These are phyloP conservation scores for Sicyos edulis DNA, from an alignment of 306 rosid genomes.

Conservation along the genomic window DNA sequence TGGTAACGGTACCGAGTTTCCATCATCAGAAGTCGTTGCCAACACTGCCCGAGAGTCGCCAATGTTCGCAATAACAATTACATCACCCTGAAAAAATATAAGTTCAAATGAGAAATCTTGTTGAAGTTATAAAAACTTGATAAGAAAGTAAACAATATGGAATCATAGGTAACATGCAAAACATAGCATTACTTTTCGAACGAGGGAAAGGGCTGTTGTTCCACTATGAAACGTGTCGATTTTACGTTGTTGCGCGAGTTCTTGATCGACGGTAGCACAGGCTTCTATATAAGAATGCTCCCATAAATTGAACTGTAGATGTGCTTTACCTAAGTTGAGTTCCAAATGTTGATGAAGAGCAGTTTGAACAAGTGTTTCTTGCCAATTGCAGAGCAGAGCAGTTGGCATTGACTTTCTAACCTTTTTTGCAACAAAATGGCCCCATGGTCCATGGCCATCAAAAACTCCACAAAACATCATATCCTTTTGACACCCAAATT, in stretches of 20 bases:
- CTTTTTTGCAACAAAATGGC: conserved; percentile 79
- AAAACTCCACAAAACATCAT: conserved; percentile 84
- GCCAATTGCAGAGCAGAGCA: conserved; percentile 74
- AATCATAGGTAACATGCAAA: not conserved
- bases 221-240: conserved; percentile 79
- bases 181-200: conserved; percentile 55
- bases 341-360: conserved; percentile 37
- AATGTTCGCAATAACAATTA: conserved; percentile 61
- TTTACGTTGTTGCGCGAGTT: conserved; percentile 55
- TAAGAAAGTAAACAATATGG: not conserved
- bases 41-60: conserved; percentile 95
- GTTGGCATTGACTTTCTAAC: conserved; percentile 74
- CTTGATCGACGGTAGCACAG: conserved; percentile 70
- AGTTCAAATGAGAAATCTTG: not conserved
- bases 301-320: conserved; percentile 54
- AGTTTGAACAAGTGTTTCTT: conserved; percentile 56
- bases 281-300: conserved; percentile 70
- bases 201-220: conserved; percentile 76
- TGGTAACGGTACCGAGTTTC: conserved; percentile 37
- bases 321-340: conserved; percentile 35
- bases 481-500: conserved; percentile 91
- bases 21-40: conserved; percentile 67
- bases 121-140: not conserved
- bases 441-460: conserved; percentile 97
- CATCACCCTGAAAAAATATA: conserved; percentile 50